Evolutionary conservation across 768 basidiomycete genomes (phyloP).

Genomic region (Phanerochaete carnosa): DNA sequence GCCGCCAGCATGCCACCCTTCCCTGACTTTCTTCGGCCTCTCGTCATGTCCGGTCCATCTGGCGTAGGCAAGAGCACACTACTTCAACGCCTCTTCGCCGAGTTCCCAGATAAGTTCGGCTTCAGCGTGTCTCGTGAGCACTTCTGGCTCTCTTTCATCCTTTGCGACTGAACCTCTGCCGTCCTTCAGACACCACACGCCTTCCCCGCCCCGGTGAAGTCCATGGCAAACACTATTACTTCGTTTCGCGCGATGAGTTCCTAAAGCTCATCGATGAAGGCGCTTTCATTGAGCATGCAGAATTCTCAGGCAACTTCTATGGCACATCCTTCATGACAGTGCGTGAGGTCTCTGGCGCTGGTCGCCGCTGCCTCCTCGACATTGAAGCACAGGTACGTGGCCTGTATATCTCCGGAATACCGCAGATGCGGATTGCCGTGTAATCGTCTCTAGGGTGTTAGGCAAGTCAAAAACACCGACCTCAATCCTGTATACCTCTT

Average conservation of each 20-base stretch:
- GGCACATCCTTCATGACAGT: slow-evolving; percentile 88
- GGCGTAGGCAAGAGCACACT: slow-evolving; percentile 95
- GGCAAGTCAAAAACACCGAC: slow-evolving; percentile 80
- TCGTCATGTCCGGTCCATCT: slow-evolving; percentile 88
- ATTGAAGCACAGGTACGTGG: slow-evolving; percentile 87
- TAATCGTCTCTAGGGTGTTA: slow-evolving; percentile 66
- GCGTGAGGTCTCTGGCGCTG: slow-evolving; percentile 57
- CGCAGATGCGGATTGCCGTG: slow-evolving; percentile 16
- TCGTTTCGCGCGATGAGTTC: slow-evolving; percentile 72
- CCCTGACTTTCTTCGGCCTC: slow-evolving; percentile 59
- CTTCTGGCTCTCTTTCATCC: background rate
- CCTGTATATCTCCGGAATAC: slow-evolving; percentile 1
- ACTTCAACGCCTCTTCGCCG: slow-evolving; percentile 72
- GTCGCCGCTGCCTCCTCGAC: slow-evolving; percentile 87
- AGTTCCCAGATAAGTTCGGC: slow-evolving; percentile 81
- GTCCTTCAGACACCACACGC: slow-evolving; percentile 79
- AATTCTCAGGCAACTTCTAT: slow-evolving; percentile 90
- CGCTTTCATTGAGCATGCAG: slow-evolving; percentile 92
- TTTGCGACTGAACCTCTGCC: slow-evolving; percentile 6
- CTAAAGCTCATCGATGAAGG: slow-evolving; percentile 58
- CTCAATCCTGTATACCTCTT: slow-evolving; percentile 89
- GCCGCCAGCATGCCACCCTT: slow-evolving; percentile 23
- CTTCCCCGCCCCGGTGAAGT: slow-evolving; percentile 76
- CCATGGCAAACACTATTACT: slow-evolving; percentile 85
- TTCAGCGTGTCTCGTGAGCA: slow-evolving; percentile 87